phyloP scores from a whole-genome alignment of 306 rosid genomes.

The Castanea mollissima region DNA sequence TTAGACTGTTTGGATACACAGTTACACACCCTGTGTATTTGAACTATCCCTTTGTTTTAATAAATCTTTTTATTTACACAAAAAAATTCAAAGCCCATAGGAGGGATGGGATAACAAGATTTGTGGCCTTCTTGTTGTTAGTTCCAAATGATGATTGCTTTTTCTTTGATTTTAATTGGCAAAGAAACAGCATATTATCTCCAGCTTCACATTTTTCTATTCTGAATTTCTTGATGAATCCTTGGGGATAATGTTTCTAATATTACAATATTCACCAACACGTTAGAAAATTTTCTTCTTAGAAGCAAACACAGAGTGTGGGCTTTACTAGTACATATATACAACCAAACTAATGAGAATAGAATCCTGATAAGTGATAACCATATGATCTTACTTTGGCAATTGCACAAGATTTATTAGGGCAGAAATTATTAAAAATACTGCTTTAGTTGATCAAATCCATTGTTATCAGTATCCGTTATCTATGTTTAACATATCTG shows the following conservation, averaged over 20 bases:
- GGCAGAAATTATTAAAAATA: background rate
- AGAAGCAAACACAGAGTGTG: background rate
- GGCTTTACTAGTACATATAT: background rate
- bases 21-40: too few relatives aligned
- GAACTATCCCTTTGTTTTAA: too few relatives aligned
- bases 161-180: background rate
- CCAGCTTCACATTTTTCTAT: background rate
- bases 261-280: background rate
- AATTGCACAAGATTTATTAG: background rate
- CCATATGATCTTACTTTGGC: background rate
- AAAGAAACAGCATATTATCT: background rate
- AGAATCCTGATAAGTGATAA: background rate
- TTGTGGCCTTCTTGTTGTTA: background rate
- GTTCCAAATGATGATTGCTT: background rate
- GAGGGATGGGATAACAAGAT: background rate
- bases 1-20: too few relatives aligned
- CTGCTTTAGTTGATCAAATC: background rate
- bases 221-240: background rate
- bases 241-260: background rate
- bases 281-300: background rate
- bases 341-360: background rate
- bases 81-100: background rate
- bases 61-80: too few relatives aligned
- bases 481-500: conserved; percentile 5
- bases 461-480: background rate